phyloP scores from a whole-genome alignment of 129 eudicot genomes.

The Pseudognaphalium luteoalbum region DNA sequence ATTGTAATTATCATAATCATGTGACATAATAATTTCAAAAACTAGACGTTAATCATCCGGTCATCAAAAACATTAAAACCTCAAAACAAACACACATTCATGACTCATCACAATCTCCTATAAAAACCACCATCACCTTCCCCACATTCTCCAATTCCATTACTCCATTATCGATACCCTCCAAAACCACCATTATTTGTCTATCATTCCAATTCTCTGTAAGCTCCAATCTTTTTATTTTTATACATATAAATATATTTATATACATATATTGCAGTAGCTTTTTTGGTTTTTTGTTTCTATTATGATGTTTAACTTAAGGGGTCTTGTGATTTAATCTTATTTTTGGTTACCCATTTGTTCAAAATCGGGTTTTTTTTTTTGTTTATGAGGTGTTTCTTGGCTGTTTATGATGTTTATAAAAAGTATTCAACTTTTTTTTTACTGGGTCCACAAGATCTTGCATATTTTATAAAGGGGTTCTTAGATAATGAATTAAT shows the following conservation, averaged over 20 bases:
- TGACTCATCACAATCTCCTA: slow-evolving; percentile 26
- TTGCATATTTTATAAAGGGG: not conserved
- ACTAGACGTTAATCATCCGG: slow-evolving; percentile 34
- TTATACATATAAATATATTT: not conserved
- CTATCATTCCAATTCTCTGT: slow-evolving; percentile 3
- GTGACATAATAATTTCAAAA: slow-evolving; percentile 18
- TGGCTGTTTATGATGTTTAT: not conserved
- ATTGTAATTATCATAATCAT: slow-evolving; percentile 20
- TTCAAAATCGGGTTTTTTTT: slow-evolving; percentile 3
- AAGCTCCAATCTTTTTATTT: not conserved
- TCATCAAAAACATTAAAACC: slow-evolving; percentile 25
- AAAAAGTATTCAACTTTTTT: not conserved
- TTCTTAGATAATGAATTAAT: too few relatives aligned
- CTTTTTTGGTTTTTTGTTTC: not conserved
- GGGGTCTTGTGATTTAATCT: not conserved
- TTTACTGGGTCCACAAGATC: slow-evolving; percentile 22
- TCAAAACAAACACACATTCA: too few relatives aligned
- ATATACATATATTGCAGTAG: not conserved
- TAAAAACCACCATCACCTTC: slow-evolving; percentile 21
- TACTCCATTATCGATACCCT: not conserved
- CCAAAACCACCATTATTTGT: not conserved
- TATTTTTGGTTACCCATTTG: slow-evolving; percentile 10
- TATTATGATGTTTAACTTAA: not conserved
- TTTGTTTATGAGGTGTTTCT: slow-evolving; percentile 2
- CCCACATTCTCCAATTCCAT: slow-evolving; percentile 26